phyloP scores from a whole-genome alignment of 1,139 yeast species.

The Blastobotrys elegans region DNA sequence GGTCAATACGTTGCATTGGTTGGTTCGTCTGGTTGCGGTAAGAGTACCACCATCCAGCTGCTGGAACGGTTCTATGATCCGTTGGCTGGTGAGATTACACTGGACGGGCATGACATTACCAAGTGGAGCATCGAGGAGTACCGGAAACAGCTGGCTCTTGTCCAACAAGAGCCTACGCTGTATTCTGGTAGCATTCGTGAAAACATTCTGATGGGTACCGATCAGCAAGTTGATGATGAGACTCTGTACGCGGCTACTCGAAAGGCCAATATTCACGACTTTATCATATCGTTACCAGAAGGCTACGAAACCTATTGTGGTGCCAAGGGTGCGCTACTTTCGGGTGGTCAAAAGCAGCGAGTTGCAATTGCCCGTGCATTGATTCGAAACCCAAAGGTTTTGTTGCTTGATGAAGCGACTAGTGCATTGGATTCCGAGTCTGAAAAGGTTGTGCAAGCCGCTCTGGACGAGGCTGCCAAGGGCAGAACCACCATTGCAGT shows the following conservation, averaged over 20 bases:
- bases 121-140: constrained; percentile 66
- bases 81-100: constrained; percentile 52
- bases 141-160: constrained; percentile 73
- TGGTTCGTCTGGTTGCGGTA: constrained; percentile 95
- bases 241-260: constrained; percentile 65
- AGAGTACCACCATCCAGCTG: constrained; percentile 84
- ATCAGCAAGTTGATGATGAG: constrained; percentile 50
- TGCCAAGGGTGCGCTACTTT: constrained; percentile 70
- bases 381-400: constrained; percentile 60
- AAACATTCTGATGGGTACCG: constrained; percentile 71
- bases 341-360: constrained; percentile 85
- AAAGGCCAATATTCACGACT: constrained; percentile 77
- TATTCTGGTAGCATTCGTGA: constrained; percentile 86
- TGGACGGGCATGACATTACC: constrained; percentile 70
- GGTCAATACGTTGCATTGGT: constrained; percentile 92
- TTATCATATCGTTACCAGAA: constrained; percentile 71
- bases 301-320: constrained; percentile 82
- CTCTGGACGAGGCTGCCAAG: constrained; percentile 54
- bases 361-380: constrained; percentile 74
- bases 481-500: constrained; percentile 84
- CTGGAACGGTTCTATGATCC: constrained; percentile 79
- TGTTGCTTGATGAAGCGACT: constrained; percentile 74
- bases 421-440: constrained; percentile 76
- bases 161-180: constrained; percentile 76
- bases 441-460: constrained; percentile 71